Percentiles rank a stretch among this genome's conserved stretches.
These are phyloP conservation scores for Gypsophila paniculata DNA, from an alignment of 179 eudicot species.

Conservation along the genomic window DNA sequence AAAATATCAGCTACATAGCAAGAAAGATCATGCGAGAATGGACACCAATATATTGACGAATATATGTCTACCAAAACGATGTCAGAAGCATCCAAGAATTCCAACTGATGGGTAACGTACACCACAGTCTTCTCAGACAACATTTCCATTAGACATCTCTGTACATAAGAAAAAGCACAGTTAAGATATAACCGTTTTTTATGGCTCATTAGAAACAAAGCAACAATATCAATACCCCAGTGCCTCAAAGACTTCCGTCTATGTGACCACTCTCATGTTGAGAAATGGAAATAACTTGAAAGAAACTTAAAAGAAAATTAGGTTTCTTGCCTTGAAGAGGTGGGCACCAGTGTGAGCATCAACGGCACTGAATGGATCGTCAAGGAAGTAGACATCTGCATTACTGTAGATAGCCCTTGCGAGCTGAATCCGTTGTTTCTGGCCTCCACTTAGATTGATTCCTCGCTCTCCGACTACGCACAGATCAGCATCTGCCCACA, in stretches of 20 bases:
- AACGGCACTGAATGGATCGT: slow-evolving; percentile 95
- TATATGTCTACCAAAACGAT: slow-evolving; percentile 58
- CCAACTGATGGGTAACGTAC: slow-evolving; percentile 83
- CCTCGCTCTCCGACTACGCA: slow-evolving; percentile 83
- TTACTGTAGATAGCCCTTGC: slow-evolving; percentile 77
- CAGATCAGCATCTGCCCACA: slow-evolving; percentile 71
- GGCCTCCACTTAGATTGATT: slow-evolving; percentile 82
- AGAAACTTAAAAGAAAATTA: background rate
- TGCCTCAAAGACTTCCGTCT: background rate
- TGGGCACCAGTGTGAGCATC: slow-evolving; percentile 93
- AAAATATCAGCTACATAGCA: background rate
- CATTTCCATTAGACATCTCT: slow-evolving; percentile 64
- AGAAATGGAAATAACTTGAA: background rate
- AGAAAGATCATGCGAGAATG: background rate
- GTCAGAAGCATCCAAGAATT: slow-evolving; percentile 73
- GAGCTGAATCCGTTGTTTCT: slow-evolving; percentile 83
- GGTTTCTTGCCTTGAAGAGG: slow-evolving; percentile 61
- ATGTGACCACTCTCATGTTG: background rate
- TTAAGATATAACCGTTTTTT: background rate
- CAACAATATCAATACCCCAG: background rate
- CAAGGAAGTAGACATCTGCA: slow-evolving; percentile 80
- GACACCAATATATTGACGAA: background rate
- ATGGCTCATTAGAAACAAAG: background rate
- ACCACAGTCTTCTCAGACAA: slow-evolving; percentile 64
- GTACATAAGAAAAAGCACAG: background rate